Base-by-base conservation (phyloP, 306 rosid species). In the Dryas octopetala region DNA sequence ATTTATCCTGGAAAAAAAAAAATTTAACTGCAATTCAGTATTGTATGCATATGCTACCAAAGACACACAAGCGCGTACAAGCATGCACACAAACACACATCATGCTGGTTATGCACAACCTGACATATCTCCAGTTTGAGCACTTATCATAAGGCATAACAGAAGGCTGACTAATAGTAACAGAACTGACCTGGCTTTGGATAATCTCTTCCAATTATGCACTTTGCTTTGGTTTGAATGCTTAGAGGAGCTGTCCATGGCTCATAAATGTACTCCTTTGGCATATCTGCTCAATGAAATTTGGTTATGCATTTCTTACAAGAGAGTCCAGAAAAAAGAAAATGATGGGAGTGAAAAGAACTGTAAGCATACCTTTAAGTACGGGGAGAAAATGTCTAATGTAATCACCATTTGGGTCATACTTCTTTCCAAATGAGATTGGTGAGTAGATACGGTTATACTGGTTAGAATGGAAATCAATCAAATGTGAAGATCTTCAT, bases 161-260 rank as follows among this genome's bases (percentile, higher is more conserved):
- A 32, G 55, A 71, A 12, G 66, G 60, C 10, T n/a, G 48, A 62
- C 64, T 4, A 19, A 16, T 4, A 66, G 46, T 41, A 55, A 73
- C 60, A 73, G 51, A 84, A 86, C 94, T 74, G 58, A 94, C 97
- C 95, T 80, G 97, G 96, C 79, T 66, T 78, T 71, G 98, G 98
- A 80, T 94, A 94, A 80, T 94, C 98, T 83, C 69, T 86, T 83
- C 98, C 98, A 64, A 94, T 82, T 71, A 91, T 81, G 86, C 98
- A 94, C 68, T 90, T 94, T 51, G 97, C 97, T 85, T 90, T 91
- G 38, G 81, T 90, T 76, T 94, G 98, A 71, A 94, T 81, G 80
- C 91, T 87, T 69, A 76, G 70, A 83, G 97, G 98, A 83, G 98
- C 98, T 17, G 88, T 90, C 98, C 98, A 91, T 41, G 98, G 98